Base-by-base conservation (phyloP, 768 basidiomycete species). In the Rhodotorula kratochvilovae region DNA sequence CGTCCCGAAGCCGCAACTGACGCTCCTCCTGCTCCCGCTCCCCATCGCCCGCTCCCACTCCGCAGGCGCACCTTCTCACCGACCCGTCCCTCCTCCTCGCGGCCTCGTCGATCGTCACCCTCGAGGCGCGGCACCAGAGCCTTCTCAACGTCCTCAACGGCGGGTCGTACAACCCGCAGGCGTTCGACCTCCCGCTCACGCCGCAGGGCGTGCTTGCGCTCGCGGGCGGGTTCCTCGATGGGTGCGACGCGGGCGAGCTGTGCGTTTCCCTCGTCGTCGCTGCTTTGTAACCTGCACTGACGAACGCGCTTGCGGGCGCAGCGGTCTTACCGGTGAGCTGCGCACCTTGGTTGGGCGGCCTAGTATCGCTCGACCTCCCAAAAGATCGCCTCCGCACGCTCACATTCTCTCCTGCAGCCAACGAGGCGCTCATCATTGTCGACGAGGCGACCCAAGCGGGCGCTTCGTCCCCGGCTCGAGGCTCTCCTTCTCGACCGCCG, bases 101-200 rank as follows among this genome's bases (percentile, higher is more conserved):
- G 13, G 63, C 74, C 12, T 70, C 51, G 1, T 58, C 53, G 19
- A 75, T 74, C 60, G 55, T 89, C 79, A 88, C 90, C 39, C 83
- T 90, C 58, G 91, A 92, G 78, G 88, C 90, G n/a, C 87, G 91
- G 58, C 91, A 93, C 76, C 87, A 89, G 79, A 87, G 88, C 2
- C 80, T 92, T 54, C 84, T 91, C 62, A 91, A 92, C 82, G 76
- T 90, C 71, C 76, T 92, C 63, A 84, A 84, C 55, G 83, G 84
- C 31, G 79, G 68, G 0, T 83, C 83, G 7, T 83, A 87, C 27
- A 86, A 89, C 66, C 87, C 90, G 10, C 79, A 84, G 55, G 83
- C 88, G 2, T 92, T 91, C 78, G 91, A 92, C 78, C 81, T 91
- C 35, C 82, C 87, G 13, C 81, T 93, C n/a, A 82, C 81, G 13